Evolutionary conservation across 441 rosid genomes (phyloP), one percentile per base, ranked within the genome.

Genomic region (Pelargonium cotyledonis): DNA sequence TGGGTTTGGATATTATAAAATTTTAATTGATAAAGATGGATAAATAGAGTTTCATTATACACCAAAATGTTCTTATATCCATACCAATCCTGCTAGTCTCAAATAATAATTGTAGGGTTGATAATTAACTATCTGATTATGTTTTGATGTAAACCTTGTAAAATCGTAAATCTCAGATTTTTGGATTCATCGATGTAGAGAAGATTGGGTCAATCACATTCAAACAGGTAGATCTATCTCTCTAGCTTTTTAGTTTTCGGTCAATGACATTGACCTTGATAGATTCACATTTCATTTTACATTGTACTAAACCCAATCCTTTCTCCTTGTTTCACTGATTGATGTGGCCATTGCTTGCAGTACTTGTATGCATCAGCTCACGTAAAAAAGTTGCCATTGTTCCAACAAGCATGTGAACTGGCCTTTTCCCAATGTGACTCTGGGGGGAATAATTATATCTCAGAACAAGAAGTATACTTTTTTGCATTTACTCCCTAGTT

Each of bases 341-440:
- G 53, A 47, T 47, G 53, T 49, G 55, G 55, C 5, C n/a, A 70
- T 72, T 73, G 49, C 72, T 70, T 76, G 83, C 88, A 94, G 97
- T 91, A 85, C 83, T 81, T 94, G 77, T 91, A 75, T 80, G 92
- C 86, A 40, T 87, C 94, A 40, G 93, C 85, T 57, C 87, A 89
- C 53, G 87, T 94, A 73, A 76, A 83, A 85, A 87, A 75, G 64
- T 92, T 72, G 66, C 95, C 94, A 0, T 72, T 74, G 43, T 94
- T 94, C 78, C 74, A 74, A 72, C 88, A 80, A 80, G 81, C 85
- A 68, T 88, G 97, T 73, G 96, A 87, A 49, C 76, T 72, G 71
- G 87, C 88, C 14, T 88, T 87, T 78, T 71, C 79, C 51, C 82
- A 81, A 67, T 91, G 91, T 75, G 80, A 82, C 62, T 65, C 58